Conservation (phyloP, 768 basidiomycete species). For the Brasilioporus rufonigricans region DNA sequence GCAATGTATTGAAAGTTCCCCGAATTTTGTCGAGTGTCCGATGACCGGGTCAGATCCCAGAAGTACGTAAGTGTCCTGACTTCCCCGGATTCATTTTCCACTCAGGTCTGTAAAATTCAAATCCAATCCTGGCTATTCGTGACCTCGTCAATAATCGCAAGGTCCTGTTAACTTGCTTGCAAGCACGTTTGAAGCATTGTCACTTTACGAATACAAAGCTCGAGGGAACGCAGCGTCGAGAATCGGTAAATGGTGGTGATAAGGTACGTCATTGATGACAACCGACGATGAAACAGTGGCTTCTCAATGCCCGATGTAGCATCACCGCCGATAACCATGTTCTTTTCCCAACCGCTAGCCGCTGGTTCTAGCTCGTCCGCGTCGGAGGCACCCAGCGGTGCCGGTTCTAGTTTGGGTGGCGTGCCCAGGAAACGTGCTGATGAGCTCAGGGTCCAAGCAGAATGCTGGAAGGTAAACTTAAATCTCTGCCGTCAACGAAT, state of each 20-base stretch:
- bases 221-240: not conserved
- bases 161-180: not conserved
- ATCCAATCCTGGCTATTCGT: not conserved
- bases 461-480: not conserved
- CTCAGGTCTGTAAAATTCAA: not conserved
- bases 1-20: not conserved
- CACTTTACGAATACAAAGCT: too few species aligned
- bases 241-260: not conserved
- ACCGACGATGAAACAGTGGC: not conserved
- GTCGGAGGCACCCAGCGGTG: not conserved
- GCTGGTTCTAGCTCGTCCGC: not conserved
- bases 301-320: not conserved
- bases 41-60: not conserved
- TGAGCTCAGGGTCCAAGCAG: not conserved
- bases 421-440: not conserved
- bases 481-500: not conserved
- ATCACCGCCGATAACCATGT: not conserved
- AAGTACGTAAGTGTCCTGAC: conserved; percentile 8
- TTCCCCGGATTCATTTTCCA: conserved; percentile 10
- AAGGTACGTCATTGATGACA: not conserved
- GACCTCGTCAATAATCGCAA: not conserved
- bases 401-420: not conserved
- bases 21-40: not conserved
- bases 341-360: not conserved
- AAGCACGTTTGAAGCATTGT: not conserved